A percentile compares a stretch with the other conserved stretches of the same genome.
Conservation (phyloP, 306 rosid species). For the Hippophae rhamnoides region DNA sequence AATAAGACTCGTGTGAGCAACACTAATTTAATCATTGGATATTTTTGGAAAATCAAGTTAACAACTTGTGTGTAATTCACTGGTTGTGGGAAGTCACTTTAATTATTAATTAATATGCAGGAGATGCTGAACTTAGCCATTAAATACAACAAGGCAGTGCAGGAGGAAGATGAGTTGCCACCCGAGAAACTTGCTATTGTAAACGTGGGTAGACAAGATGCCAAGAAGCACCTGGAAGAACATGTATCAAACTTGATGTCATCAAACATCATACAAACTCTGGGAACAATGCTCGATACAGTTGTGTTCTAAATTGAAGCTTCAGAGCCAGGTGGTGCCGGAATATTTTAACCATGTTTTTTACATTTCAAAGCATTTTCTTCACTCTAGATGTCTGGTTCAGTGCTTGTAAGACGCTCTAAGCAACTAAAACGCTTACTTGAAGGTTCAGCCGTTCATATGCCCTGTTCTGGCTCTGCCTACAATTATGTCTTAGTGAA, state of each 20-base stretch:
- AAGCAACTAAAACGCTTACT: not conserved
- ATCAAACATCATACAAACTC: constrained; percentile 78
- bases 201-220: constrained; percentile 92
- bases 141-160: constrained; percentile 89
- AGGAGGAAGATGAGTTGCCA: constrained; percentile 86
- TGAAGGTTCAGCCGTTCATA: not conserved
- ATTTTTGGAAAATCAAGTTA: no score
- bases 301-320: constrained; percentile 55
- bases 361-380: no score
- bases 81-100: no score
- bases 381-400: no score
- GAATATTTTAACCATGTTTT: no score
- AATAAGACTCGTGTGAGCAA: no score
- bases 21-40: no score
- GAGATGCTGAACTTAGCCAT: constrained; percentile 71
- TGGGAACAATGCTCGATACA: constrained; percentile 90
- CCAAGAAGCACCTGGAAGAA: constrained; percentile 93
- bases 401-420: not conserved
- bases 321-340: not conserved
- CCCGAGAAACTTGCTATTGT: constrained; percentile 90
- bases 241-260: constrained; percentile 94
- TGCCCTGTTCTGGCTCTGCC: not conserved
- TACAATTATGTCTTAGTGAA: not conserved
- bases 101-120: constrained; percentile 24
- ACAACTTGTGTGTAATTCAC: no score